These are phyloP conservation scores for Penicillium sp. DNA, from an alignment of 2,329 filamentous ascomycete genomes.

Conservation along the genomic window DNA sequence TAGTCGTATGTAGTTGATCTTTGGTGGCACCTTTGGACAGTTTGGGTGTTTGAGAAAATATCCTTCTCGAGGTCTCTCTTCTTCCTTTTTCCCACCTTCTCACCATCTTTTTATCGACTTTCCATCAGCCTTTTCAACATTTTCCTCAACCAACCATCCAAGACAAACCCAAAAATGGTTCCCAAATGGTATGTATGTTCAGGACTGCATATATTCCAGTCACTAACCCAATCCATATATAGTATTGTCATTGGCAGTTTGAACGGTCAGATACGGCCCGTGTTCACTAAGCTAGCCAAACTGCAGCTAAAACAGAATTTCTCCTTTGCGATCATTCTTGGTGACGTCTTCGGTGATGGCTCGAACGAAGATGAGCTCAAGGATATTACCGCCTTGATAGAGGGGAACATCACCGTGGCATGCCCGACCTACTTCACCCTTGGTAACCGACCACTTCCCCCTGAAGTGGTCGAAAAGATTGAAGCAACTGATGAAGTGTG, in stretches of 20 bases:
- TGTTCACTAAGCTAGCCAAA: slow-evolving; percentile 75
- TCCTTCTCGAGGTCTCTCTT: background rate
- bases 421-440: slow-evolving; percentile 90
- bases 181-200: slow-evolving; percentile 53
- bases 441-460: slow-evolving; percentile 69
- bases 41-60: background rate
- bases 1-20: background rate
- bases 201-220: background rate
- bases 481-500: slow-evolving; percentile 73
- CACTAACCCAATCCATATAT: slow-evolving; percentile 15
- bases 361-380: slow-evolving; percentile 52
- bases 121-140: background rate
- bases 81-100: background rate
- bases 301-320: slow-evolving; percentile 88
- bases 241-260: slow-evolving; percentile 76
- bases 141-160: background rate
- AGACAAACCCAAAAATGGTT: slow-evolving; percentile 44
- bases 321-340: slow-evolving; percentile 76
- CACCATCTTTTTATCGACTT: background rate
- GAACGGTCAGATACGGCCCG: slow-evolving; percentile 71
- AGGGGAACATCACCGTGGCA: slow-evolving; percentile 70
- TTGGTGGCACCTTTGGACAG: background rate
- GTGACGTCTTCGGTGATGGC: slow-evolving; percentile 71
- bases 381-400: slow-evolving; percentile 63
- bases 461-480: slow-evolving; percentile 68